Base-by-base conservation (phyloP, 2,329 filamentous ascomycete species). In the Neofusicoccum umdonicola region DNA sequence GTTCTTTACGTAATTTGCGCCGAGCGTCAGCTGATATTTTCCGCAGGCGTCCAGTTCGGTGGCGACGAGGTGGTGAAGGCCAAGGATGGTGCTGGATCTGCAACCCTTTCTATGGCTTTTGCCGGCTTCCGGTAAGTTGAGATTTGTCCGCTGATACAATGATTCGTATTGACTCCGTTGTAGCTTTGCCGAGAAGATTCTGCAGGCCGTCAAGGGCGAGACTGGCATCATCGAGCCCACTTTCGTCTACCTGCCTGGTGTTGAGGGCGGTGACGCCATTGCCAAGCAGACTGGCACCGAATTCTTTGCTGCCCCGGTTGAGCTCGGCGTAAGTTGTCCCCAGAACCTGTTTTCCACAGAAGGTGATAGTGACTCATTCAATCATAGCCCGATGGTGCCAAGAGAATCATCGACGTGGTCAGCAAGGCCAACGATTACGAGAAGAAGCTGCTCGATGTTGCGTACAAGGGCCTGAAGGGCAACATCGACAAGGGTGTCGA, bases 1-100 rank as follows among this genome's bases (percentile, higher is more conserved):
- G 85, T 79, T 2, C n/a, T 37, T 35, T 39, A 13, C 58, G 6
- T 41, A 12, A n/a, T 15, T n/a, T 45, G 6, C 3, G 6, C 34
- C 9, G 17, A 22, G n/a, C 63, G 68, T 34, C 68, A 58, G 27
- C 60, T 68, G 51, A 68, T 52, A 35, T 56, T 5, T 15, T 60
- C 39, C 45, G 42, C 69, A 87, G 85, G 86, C 71, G 91, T 98
- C 65, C 95, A 99, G 81, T 98, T 97, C 72, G 95, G 95, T 78
- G 95, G 95, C 84, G 95, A 99, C 72, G 93, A 97, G 83, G 93
- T 97, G 68, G 93, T 97, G 79, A 89, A 94, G 85, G 93, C 93
- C 77, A 97, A 97, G 87, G 91, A 95, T 70, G 93, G 93, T 74
- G 88, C 89, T 76, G 93, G 93, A 69, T 96, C 92, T 67, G 93